Percentiles rank a stretch among this genome's conserved stretches.
phyloP scores from a whole-genome alignment of 192 early-diverging fungal genomes.

The Thoreauomyces humboldtii region DNA sequence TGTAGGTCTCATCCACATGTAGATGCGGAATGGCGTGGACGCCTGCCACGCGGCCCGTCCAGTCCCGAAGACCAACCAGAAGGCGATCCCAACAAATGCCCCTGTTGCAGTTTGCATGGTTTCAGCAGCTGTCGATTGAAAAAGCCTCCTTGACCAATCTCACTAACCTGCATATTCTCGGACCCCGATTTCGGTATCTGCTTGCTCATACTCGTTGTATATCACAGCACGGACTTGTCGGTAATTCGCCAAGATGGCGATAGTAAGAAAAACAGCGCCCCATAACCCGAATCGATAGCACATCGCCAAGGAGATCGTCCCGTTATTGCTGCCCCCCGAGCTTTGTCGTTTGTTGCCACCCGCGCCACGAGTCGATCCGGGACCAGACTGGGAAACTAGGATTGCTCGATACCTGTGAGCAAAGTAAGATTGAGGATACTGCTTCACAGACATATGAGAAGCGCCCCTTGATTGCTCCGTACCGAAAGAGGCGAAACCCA shows the following conservation, averaged over 20 bases:
- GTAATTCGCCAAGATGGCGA: conserved; percentile 13
- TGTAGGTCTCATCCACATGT: not conserved
- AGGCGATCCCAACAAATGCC: conserved; percentile 12
- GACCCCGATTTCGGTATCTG: conserved; percentile 2
- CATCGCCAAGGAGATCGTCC: conserved; percentile 14
- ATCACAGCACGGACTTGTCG: conserved; percentile 5
- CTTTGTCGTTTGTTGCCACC: not conserved
- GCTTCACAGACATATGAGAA: too few relatives aligned
- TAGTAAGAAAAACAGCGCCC: conserved; percentile 8
- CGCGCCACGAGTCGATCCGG: too few relatives aligned
- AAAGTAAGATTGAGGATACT: too few relatives aligned
- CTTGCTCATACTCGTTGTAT: not conserved
- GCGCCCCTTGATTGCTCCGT: too few relatives aligned
- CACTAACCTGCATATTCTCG: conserved; percentile 19
- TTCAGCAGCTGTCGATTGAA: too few relatives aligned
- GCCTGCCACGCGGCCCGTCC: conserved; percentile 20
- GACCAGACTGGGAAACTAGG: too few relatives aligned
- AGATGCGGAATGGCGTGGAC: conserved; percentile 18
- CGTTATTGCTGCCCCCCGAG: not conserved
- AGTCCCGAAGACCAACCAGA: conserved; percentile 22
- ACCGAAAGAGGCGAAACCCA: not conserved
- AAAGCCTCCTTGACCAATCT: not conserved
- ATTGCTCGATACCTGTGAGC: too few relatives aligned
- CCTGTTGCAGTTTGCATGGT: too few relatives aligned
- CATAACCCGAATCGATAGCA: conserved; percentile 22